Base-by-base conservation (phyloP, 2,329 filamentous ascomycete genomes). In the Claviceps sp. region DNA sequence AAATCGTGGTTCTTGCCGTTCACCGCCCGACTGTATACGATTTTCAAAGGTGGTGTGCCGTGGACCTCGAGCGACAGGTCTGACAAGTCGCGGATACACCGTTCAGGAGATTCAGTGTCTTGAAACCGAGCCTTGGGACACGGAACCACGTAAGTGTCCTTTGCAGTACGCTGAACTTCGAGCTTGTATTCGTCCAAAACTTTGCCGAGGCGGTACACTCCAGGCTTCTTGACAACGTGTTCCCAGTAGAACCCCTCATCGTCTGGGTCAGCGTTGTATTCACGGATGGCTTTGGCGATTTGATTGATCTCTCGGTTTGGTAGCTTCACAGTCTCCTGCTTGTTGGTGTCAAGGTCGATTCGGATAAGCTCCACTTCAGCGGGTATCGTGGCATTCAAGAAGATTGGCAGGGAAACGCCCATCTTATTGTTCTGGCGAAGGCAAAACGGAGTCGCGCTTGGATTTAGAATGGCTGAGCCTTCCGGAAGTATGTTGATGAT, bases 401-500 rank as follows among this genome's bases (percentile, higher is more conserved):
- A 85, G 45, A 98, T 86, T 1, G 91, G 93, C 34, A 98, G 71
- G 49, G 78, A 74, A 40, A 83, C 78, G 8, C 77, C 71, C 34
- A 76, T 74, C 53, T 76, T 80, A 22, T 78, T 72, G 44, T 76
- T 75, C 55, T 74, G 72, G 52, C 84, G 83, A 47, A 98, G 70
- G 67, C 93, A 98, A 66, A 93, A 93, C 0, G 89, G 78, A n/a
- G 76, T 71, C 53, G 80, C 77, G 46, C 89, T 79, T 0, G 89
- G 88, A 62, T 98, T 98, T 56, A 98, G 74, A 47, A 89, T 76
- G 14, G 90, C 93, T 47, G 90, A 93, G 73, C 94, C 94, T 73
- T 98, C 93, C 2, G 93, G 93, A 51, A 98, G 74, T 62, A 98
- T 95, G 64, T 98, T 93, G 68, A 98, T 91, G 60, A 96, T 95